Percentiles rank a stretch among this genome's conserved stretches.
phyloP scores from a whole-genome alignment of 2,329 filamentous ascomycete species.

The Simplicillium sp. region DNA sequence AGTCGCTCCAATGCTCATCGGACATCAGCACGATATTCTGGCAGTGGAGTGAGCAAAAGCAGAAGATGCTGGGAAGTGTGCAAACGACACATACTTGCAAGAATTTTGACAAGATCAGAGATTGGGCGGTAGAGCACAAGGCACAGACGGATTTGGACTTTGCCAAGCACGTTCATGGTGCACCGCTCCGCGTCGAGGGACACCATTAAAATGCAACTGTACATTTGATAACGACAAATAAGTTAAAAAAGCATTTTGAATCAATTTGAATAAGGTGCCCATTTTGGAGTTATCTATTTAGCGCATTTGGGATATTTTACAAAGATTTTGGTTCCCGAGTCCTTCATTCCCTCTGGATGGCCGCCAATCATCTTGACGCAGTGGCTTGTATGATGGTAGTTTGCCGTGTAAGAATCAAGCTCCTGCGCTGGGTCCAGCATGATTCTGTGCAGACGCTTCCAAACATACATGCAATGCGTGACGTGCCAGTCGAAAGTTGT shows the following conservation, averaged over 20 bases:
- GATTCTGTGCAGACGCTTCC: conserved; percentile 12
- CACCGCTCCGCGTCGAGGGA: conserved; percentile 5
- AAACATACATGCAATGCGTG: conserved; percentile 12
- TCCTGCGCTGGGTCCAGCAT: conserved; percentile 8
- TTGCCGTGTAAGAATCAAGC: conserved; percentile 12
- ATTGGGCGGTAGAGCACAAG: conserved; percentile 33
- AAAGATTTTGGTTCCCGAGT: conserved; percentile 11
- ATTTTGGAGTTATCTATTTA: no score
- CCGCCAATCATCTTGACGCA: conserved; percentile 12
- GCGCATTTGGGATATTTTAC: conserved; percentile 11
- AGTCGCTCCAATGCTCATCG: conserved; percentile 43
- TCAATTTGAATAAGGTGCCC: no score
- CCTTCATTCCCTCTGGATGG: conserved; percentile 5
- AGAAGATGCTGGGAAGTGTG: conserved; percentile 42
- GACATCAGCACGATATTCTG: conserved; percentile 46
- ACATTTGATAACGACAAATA: neutral
- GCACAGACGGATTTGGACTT: conserved; percentile 7
- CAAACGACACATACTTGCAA: conserved; percentile 41
- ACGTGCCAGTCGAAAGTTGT: conserved; percentile 13
- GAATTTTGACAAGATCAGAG: conserved; percentile 38
- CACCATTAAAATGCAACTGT: neutral
- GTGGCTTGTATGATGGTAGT: conserved; percentile 12
- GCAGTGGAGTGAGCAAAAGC: conserved; percentile 31
- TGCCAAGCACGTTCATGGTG: conserved; percentile 8
- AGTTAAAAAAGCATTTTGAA: no score